Percentiles rank a stretch among this genome's conserved stretches.
Conservation (phyloP, 208 protist genomes). For the Leishmania tarentolae region DNA sequence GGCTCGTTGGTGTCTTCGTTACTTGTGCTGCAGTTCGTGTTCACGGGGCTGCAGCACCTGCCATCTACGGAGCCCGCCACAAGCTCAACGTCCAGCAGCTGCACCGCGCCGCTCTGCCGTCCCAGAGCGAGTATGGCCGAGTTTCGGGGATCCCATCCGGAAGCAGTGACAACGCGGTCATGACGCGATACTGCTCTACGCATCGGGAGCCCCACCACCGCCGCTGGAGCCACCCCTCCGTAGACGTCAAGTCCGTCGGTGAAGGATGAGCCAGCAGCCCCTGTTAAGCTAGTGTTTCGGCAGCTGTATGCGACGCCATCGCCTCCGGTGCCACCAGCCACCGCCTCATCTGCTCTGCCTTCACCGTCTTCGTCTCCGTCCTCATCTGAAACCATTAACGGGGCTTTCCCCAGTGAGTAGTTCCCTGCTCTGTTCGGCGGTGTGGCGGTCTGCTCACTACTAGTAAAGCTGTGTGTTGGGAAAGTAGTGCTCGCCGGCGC, state of each 20-base stretch:
- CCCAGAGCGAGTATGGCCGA: slow-evolving; percentile 64
- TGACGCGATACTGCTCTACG: slow-evolving; percentile 2
- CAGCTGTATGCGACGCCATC: not conserved
- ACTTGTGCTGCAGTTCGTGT: slow-evolving; percentile 12
- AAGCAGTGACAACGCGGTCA: slow-evolving; percentile 38
- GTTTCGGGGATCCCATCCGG: slow-evolving; percentile 67
- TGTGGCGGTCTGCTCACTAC: slow-evolving; percentile 19
- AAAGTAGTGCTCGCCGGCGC: slow-evolving; percentile 16
- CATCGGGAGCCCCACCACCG: slow-evolving; percentile 12
- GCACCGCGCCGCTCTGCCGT: slow-evolving; percentile 55
- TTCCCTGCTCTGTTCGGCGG: slow-evolving; percentile 15
- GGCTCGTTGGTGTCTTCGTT: slow-evolving; percentile 19
- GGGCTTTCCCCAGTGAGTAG: not conserved
- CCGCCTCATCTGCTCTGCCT: not conserved
- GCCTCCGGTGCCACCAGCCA: not conserved
- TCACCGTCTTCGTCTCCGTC: slow-evolving; percentile 14
- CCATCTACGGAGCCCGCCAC: slow-evolving; percentile 20
- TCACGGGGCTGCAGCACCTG: slow-evolving; percentile 23
- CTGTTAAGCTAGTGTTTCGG: slow-evolving; percentile 3
- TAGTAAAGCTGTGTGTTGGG: slow-evolving; percentile 10
- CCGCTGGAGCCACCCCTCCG: not conserved
- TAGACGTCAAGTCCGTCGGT: slow-evolving; percentile 16
- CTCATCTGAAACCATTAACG: slow-evolving; percentile 7
- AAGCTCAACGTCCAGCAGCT: slow-evolving; percentile 70
- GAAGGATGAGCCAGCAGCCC: not conserved